A percentile compares a stretch with the other conserved stretches of the same genome.
Evolutionary conservation across 164 flowering plant genomes (phyloP).

Genomic region (Platanus orientalis): DNA sequence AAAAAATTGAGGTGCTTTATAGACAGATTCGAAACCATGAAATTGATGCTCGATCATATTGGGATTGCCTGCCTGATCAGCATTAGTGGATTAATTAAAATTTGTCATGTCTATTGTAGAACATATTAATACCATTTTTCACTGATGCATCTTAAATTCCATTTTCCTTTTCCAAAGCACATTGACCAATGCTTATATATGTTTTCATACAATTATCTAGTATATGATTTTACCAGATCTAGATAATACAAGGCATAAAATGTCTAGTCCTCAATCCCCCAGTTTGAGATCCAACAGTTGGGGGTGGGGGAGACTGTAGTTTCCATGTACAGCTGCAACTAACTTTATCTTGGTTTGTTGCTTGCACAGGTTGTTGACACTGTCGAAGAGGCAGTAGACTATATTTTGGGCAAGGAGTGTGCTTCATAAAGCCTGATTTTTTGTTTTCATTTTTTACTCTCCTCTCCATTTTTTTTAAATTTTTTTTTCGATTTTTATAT

Average conservation of each 20-base stretch:
- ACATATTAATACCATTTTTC: not conserved
- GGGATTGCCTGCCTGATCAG: not conserved
- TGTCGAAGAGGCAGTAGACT: slow-evolving; percentile 88
- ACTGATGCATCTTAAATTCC: not conserved
- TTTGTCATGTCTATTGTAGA: not conserved
- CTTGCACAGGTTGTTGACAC: slow-evolving; percentile 80
- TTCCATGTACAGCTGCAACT: not conserved
- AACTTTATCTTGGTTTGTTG: slow-evolving; percentile 5
- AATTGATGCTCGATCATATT: not conserved
- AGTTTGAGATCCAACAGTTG: too few relatives aligned
- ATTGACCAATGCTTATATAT: not conserved
- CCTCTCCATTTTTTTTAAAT: not conserved
- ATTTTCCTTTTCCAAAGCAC: not conserved
- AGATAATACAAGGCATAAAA: not conserved
- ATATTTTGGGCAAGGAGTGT: slow-evolving; percentile 53
- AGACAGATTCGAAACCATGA: not conserved
- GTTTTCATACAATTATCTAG: too few relatives aligned
- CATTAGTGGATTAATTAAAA: not conserved
- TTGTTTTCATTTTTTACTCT: not conserved
- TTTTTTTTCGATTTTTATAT: not conserved
- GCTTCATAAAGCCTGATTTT: not conserved
- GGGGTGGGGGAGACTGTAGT: too few relatives aligned
- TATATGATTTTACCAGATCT: not conserved
- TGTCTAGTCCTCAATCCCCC: too few relatives aligned
- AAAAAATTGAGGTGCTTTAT: too few relatives aligned